These are phyloP conservation scores for Heliosperma pusillum DNA, from an alignment of 148 eudicot genomes.

Conservation along the genomic window DNA sequence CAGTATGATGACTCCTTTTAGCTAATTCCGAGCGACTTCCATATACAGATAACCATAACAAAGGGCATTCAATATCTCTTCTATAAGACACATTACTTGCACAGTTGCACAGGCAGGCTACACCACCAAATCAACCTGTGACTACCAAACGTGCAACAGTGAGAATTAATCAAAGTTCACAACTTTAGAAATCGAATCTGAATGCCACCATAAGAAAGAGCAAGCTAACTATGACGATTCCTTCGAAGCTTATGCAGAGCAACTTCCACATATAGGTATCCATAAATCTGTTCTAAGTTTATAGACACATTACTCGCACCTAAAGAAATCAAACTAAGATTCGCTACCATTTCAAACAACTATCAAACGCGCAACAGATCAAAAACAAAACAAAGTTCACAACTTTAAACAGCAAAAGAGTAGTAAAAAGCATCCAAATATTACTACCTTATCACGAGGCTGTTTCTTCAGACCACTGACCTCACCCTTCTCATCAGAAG, in stretches of 20 bases:
- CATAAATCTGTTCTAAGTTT: too few species aligned
- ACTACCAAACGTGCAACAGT: neutral
- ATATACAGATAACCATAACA: neutral
- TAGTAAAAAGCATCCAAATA: neutral
- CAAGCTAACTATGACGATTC: too few species aligned
- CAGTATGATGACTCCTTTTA: neutral
- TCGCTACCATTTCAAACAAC: neutral
- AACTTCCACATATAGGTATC: too few species aligned
- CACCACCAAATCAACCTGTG: too few species aligned
- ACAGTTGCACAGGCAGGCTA: too few species aligned
- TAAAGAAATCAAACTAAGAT: too few species aligned
- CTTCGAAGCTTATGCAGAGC: too few species aligned
- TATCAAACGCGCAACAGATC: neutral
- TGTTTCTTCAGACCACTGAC: conserved; percentile 36
- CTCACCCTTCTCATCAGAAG: conserved; percentile 37
- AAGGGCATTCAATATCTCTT: neutral
- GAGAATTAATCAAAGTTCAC: neutral
- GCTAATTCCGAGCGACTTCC: neutral
- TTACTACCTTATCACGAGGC: conserved; percentile 88
- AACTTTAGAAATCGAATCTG: neutral
- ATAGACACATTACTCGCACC: too few species aligned
- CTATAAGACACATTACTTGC: too few species aligned
- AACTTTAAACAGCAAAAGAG: neutral
- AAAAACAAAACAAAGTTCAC: neutral
- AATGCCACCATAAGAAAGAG: too few species aligned